Base-by-base conservation (phyloP, 75 land plant genomes). In the Gnetum montanum region DNA sequence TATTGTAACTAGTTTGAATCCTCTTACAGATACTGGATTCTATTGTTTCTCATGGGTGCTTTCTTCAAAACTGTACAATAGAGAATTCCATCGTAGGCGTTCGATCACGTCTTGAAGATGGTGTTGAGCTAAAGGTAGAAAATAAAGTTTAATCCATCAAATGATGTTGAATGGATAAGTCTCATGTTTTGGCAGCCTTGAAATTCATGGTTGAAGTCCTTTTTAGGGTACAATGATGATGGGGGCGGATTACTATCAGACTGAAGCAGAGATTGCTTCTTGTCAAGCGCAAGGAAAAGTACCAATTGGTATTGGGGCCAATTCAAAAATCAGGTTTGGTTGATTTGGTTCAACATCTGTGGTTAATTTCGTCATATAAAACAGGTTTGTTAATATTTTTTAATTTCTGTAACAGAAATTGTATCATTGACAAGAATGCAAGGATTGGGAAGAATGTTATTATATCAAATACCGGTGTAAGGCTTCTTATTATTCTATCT, bases 211-310 rank as follows among this genome's bases (percentile, higher is more conserved):
- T 16, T 30, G n/a, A n/a, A n/a, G n/a, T n/a, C n/a, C 5, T 60
- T 26, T 52, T 20, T 75, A 88, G 85, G 90, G 85, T 70, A 72
- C 90, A 3, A 82, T 88, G 79, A 81, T 85, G 90, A 73, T 88
- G 72, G 95, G 95, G 22, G 90, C 86, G 25, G 95, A 89, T 47
- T 89, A 70, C 40, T 89, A 85, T 28, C 83, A 86, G 60, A 89
- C 83, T 13, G 91, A 82, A 58, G 73, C 73, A 26, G 86, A 89
- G 64, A 76, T 75, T 43, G 86, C 83, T 40, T 69, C 79, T 30
- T 40, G 82, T 19, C 69, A 85, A 13, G 80, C 74, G 25, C 75
- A 76, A 40, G 95, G 95, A 46, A 82, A 78, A 63, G 83, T 86
- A 31, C 90, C 91, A 23, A 54, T 89, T 34, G 95, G 95, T 25